Percentiles rank a stretch among this genome's conserved stretches.
Evolutionary conservation across 1,139 yeast genomes (phyloP).

Genomic region (Scheffersomyces illinoinensis): DNA sequence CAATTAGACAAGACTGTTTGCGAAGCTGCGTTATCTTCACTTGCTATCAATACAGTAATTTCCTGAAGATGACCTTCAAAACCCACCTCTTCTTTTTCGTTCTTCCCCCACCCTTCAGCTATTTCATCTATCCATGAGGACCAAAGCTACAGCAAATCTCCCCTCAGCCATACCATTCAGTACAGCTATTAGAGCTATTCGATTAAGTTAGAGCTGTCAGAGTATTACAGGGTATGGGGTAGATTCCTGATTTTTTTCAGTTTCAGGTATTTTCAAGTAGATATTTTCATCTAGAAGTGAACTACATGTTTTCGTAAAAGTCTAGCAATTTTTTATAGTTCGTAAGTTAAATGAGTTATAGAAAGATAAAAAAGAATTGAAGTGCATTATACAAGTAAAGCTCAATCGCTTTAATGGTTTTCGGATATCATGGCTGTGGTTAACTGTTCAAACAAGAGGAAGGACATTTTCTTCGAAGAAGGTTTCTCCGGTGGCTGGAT

Average conservation of each 20-base stretch:
- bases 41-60: background rate
- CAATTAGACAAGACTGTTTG: too few relatives aligned
- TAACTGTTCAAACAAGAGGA: slow-evolving; percentile 21
- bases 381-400: background rate
- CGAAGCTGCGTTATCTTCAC: background rate
- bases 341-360: background rate
- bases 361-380: background rate
- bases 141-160: too few relatives aligned
- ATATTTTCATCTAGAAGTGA: too few relatives aligned
- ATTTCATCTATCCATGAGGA: background rate
- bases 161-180: too few relatives aligned
- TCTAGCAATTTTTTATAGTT: background rate
- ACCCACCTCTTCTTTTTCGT: background rate
- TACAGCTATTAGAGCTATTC: too few relatives aligned
- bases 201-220: too few relatives aligned
- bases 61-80: background rate
- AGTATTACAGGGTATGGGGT: too few relatives aligned
- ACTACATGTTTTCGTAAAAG: background rate
- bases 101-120: background rate
- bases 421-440: background rate
- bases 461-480: slow-evolving; percentile 56
- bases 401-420: background rate
- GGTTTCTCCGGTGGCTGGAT: slow-evolving; percentile 29
- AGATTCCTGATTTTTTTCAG: too few relatives aligned
- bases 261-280: background rate